phyloP scores from a whole-genome alignment of 371 early-diverging fungal species.

The Mucor circinelloides region DNA sequence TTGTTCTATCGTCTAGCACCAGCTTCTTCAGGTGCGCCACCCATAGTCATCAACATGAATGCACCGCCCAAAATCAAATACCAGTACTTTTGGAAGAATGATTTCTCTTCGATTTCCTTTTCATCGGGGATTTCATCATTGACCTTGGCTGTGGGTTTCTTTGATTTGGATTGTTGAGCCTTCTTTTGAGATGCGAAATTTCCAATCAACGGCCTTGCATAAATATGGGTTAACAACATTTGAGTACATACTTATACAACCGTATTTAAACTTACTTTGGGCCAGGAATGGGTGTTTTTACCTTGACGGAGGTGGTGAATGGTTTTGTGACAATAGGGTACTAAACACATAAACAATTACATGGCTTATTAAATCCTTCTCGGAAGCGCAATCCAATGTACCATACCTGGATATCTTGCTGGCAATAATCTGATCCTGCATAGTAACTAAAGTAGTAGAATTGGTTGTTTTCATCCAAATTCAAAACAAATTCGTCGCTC shows the following conservation, averaged over 20 bases:
- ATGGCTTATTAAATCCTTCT: neutral
- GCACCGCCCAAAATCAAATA: slow-evolving; percentile 18
- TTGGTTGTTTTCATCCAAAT: slow-evolving; percentile 26
- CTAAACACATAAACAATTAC: neutral
- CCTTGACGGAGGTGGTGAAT: slow-evolving; percentile 18
- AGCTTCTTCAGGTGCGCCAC: slow-evolving; percentile 2
- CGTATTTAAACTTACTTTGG: slow-evolving; percentile 18
- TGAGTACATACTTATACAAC: neutral
- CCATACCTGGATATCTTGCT: slow-evolving; percentile 16
- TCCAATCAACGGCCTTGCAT: slow-evolving; percentile 22
- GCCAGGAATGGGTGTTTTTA: slow-evolving; percentile 10
- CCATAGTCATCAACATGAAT: slow-evolving; percentile 13
- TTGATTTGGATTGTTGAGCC: slow-evolving; percentile 14
- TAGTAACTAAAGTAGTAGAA: slow-evolving; percentile 34
- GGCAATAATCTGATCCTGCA: slow-evolving; percentile 23
- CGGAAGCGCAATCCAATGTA: neutral
- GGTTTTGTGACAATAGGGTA: slow-evolving; percentile 17
- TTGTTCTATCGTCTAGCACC: neutral
- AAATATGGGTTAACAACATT: neutral
- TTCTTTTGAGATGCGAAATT: slow-evolving; percentile 23
- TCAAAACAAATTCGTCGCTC: slow-evolving; percentile 30
- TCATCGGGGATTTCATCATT: slow-evolving; percentile 21
- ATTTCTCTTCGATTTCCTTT: slow-evolving; percentile 28
- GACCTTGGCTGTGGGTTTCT: slow-evolving; percentile 14
- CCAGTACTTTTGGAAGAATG: slow-evolving; percentile 38